A percentile compares a stretch with the other conserved stretches of the same genome.
Conservation (phyloP, 352 stramenopile species). For the Phytophthora tubulina region DNA sequence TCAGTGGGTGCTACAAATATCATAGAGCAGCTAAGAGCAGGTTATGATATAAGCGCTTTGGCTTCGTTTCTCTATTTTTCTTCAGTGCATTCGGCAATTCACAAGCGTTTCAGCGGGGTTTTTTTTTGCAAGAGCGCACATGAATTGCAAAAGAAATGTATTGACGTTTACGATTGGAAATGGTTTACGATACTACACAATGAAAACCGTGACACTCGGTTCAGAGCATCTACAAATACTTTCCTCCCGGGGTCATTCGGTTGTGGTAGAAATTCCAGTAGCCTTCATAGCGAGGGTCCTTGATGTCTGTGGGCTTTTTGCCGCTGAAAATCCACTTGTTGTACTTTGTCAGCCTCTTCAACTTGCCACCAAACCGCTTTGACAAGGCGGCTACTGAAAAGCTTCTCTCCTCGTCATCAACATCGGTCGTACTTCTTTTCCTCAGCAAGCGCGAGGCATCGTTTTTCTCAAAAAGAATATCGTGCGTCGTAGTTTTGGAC, state of each 20-base stretch:
- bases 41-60: too few species aligned
- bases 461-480: neutral
- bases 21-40: too few species aligned
- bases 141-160: too few species aligned
- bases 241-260: conserved; percentile 3
- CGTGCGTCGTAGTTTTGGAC: neutral
- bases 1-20: too few species aligned
- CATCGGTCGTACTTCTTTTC: neutral
- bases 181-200: too few species aligned
- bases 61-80: too few species aligned
- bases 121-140: too few species aligned
- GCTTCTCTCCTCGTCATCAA: conserved; percentile 1
- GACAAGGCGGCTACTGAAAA: neutral
- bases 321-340: conserved; percentile 21
- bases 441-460: neutral
- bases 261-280: conserved; percentile 27
- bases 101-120: too few species aligned
- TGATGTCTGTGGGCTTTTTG: conserved; percentile 9
- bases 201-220: neutral
- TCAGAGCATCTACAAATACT: neutral
- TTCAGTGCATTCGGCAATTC: too few species aligned
- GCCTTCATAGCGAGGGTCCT: conserved; percentile 8
- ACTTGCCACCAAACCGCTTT: neutral
- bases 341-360: conserved; percentile 21
- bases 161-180: too few species aligned